Evolutionary conservation across 441 rosid genomes (phyloP).

Genomic region (Mallotus repandus): DNA sequence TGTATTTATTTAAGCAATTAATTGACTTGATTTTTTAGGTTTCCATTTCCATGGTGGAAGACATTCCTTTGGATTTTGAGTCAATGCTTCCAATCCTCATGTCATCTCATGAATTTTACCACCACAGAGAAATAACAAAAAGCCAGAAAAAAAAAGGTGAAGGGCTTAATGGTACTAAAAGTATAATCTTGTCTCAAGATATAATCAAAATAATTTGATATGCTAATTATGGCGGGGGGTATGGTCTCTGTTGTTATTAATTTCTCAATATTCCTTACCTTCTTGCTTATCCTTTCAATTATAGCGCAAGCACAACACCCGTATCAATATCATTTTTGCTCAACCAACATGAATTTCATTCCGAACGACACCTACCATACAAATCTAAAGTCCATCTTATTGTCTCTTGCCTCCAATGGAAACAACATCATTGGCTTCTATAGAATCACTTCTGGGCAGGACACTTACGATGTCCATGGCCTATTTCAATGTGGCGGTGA

Average conservation of each 20-base stretch:
- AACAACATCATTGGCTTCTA: conserved; percentile 19
- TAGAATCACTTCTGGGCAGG: not conserved
- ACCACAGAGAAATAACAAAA: no score
- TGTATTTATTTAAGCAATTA: no score
- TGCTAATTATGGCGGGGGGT: no score
- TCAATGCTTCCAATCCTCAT: no score
- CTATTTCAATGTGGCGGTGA: conserved; percentile 44
- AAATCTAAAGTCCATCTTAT: conserved; percentile 22
- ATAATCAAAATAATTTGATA: no score
- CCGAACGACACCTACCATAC: conserved; percentile 18
- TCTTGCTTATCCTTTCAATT: conserved; percentile 4
- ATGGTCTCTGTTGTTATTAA: not conserved
- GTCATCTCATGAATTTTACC: no score
- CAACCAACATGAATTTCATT: conserved; percentile 16
- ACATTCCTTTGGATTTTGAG: no score
- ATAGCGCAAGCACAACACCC: not conserved
- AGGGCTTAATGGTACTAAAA: no score
- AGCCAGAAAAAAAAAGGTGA: no score
- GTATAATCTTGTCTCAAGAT: no score
- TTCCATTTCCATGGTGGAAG: no score
- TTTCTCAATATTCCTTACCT: not conserved
- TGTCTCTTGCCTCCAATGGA: conserved; percentile 21
- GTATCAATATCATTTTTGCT: not conserved
- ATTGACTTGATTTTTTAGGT: no score
- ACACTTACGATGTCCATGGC: conserved; percentile 21